Evolutionary conservation across 2,329 filamentous ascomycete genomes (phyloP).

Genomic region (Fusarium floridanum): DNA sequence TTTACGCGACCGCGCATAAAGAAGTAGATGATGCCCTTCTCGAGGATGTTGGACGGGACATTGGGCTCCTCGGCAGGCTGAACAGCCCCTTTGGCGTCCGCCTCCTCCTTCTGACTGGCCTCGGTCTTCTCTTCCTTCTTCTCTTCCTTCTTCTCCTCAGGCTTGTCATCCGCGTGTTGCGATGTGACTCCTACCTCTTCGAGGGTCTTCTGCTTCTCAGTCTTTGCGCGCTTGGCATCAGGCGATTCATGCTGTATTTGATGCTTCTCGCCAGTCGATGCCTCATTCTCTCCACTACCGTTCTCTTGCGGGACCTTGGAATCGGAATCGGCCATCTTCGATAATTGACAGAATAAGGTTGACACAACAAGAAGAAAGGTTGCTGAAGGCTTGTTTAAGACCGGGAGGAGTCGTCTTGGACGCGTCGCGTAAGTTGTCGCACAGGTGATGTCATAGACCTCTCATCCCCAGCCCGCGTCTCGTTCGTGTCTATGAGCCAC

Average conservation of each 20-base stretch:
- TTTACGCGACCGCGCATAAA: slow-evolving; percentile 85
- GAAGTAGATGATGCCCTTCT: slow-evolving; percentile 93
- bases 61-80: slow-evolving; percentile 40
- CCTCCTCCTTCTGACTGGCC: slow-evolving; percentile 8
- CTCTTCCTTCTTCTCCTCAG: slow-evolving; percentile 16
- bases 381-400: background rate
- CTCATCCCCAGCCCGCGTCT: slow-evolving; percentile 15
- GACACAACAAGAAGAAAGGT: background rate
- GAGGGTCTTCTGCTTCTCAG: slow-evolving; percentile 38
- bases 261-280: slow-evolving; percentile 47
- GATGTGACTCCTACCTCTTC: slow-evolving; percentile 33
- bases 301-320: slow-evolving; percentile 14
- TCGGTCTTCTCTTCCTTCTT: slow-evolving; percentile 12
- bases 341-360: background rate
- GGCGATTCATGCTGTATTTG: slow-evolving; percentile 45
- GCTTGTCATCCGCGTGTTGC: background rate
- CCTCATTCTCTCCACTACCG: slow-evolving; percentile 20
- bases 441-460: slow-evolving; percentile 45
- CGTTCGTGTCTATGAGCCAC: slow-evolving; percentile 29
- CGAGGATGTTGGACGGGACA: slow-evolving; percentile 71
- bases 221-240: slow-evolving; percentile 46
- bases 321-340: slow-evolving; percentile 30
- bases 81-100: slow-evolving; percentile 33
- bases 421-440: slow-evolving; percentile 34
- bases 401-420: background rate